A percentile compares a stretch with the other conserved stretches of the same genome.
Evolutionary conservation across 2,329 filamentous ascomycete genomes (phyloP).

Genomic region (Aspergillus japonicus): DNA sequence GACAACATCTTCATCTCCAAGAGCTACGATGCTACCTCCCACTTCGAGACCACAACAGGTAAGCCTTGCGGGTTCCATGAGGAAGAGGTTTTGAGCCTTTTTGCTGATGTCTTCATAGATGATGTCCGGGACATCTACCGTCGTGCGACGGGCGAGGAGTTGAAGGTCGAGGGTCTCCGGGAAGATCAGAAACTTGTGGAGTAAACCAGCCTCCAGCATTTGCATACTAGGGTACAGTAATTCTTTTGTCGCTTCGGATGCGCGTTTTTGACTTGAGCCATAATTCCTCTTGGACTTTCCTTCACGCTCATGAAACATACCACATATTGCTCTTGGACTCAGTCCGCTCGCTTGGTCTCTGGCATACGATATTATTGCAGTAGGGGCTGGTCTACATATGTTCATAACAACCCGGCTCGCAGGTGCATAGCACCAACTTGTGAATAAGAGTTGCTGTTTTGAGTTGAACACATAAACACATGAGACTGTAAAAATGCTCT

Average conservation of each 20-base stretch:
- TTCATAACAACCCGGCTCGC: not conserved
- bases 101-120: conserved; percentile 54
- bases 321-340: conserved; percentile 16
- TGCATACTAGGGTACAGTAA: conserved; percentile 19
- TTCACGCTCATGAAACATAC: conserved; percentile 20
- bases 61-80: conserved; percentile 22
- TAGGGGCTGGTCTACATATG: not conserved
- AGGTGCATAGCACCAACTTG: not conserved
- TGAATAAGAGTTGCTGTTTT: not conserved
- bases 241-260: conserved; percentile 29
- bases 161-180: conserved; percentile 83
- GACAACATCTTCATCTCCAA: conserved; percentile 98
- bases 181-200: conserved; percentile 58
- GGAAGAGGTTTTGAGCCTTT: not conserved
- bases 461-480: not conserved
- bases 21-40: conserved; percentile 96
- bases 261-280: conserved; percentile 25
- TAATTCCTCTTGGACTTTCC: conserved; percentile 28
- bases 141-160: conserved; percentile 76
- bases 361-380: conserved; percentile 4
- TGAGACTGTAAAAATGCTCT: not conserved
- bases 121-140: conserved; percentile 93
- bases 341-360: conserved; percentile 7
- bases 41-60: conserved; percentile 87
- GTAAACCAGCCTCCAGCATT: conserved; percentile 23